A percentile compares a stretch with the other conserved stretches of the same genome.
phyloP scores from a whole-genome alignment of 176 grass and related monocot species.

The Oryza meyeriana region DNA sequence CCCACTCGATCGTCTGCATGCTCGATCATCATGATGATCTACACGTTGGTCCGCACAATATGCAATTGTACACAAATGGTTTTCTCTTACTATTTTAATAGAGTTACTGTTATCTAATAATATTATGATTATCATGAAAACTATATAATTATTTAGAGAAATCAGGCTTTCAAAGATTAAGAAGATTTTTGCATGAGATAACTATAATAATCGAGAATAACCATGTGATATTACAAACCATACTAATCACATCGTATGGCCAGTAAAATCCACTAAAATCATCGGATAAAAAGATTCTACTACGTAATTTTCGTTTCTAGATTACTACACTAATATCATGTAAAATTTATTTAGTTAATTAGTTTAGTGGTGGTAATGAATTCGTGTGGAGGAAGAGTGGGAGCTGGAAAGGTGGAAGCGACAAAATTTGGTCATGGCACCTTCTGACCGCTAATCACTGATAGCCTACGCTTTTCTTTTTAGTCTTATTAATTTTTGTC shows the following conservation, averaged over 20 bases:
- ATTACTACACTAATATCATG: too few relatives aligned
- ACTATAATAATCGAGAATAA: too few relatives aligned
- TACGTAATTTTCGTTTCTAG: background rate
- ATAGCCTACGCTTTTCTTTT: background rate
- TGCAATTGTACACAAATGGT: too few relatives aligned
- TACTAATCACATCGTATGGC: too few relatives aligned
- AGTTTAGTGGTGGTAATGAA: background rate
- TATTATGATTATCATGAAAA: too few relatives aligned
- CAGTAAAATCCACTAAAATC: background rate
- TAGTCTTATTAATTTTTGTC: background rate
- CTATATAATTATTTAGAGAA: too few relatives aligned
- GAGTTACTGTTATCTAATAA: too few relatives aligned
- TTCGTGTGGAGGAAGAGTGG: background rate
- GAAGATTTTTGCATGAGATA: too few relatives aligned
- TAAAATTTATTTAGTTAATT: background rate
- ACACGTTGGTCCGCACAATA: background rate
- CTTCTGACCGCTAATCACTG: background rate
- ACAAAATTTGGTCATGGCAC: background rate
- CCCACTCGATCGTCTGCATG: too few relatives aligned
- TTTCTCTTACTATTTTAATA: too few relatives aligned
- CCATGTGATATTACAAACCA: too few relatives aligned
- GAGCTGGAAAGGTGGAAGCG: constrained; percentile 2
- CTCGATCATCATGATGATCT: background rate
- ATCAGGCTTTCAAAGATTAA: too few relatives aligned
- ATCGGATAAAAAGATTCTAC: background rate